A percentile compares a stretch with the other conserved stretches of the same genome.
Conservation (phyloP, 495 filamentous ascomycete genomes). For the Massariosphaeria phaeospora region DNA sequence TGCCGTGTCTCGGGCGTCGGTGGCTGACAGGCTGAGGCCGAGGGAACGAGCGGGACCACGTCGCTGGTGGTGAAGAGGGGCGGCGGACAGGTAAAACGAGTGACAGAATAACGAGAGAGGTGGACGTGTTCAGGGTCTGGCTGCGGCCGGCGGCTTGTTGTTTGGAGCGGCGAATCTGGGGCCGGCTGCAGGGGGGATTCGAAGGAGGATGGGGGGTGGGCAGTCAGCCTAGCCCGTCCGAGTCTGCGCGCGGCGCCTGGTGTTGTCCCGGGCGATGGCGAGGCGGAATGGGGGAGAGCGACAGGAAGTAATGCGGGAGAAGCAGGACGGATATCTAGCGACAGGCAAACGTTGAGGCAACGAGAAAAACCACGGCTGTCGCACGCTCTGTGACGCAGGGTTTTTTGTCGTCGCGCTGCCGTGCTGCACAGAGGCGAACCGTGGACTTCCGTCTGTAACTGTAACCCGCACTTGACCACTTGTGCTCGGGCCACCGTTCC, state of each 20-base stretch:
- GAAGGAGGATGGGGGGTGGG: background rate
- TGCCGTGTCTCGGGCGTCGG: conserved; percentile 17
- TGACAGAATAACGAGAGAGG: conserved; percentile 29
- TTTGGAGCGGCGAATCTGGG: conserved; percentile 5
- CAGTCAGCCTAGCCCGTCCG: background rate
- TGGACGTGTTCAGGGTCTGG: background rate
- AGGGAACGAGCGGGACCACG: background rate
- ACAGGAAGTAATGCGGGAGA: background rate
- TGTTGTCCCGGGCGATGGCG: background rate
- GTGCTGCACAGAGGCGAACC: no score
- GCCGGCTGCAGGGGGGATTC: conserved; percentile 3
- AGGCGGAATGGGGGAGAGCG: background rate
- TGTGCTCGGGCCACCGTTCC: no score
- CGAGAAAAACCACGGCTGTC: background rate
- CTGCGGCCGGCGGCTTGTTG: conserved; percentile 2
- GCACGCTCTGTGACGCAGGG: conserved; percentile 4
- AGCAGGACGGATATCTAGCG: background rate
- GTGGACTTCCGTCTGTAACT: no score
- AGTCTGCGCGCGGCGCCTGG: background rate
- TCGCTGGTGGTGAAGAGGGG: background rate
- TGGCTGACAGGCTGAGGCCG: conserved; percentile 14
- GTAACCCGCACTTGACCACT: no score
- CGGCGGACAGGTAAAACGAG: conserved; percentile 24
- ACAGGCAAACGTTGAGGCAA: background rate
- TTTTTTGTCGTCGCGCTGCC: no score